Conservation (phyloP, 352 stramenopile species). For the Thraustochytrium striatum region DNA sequence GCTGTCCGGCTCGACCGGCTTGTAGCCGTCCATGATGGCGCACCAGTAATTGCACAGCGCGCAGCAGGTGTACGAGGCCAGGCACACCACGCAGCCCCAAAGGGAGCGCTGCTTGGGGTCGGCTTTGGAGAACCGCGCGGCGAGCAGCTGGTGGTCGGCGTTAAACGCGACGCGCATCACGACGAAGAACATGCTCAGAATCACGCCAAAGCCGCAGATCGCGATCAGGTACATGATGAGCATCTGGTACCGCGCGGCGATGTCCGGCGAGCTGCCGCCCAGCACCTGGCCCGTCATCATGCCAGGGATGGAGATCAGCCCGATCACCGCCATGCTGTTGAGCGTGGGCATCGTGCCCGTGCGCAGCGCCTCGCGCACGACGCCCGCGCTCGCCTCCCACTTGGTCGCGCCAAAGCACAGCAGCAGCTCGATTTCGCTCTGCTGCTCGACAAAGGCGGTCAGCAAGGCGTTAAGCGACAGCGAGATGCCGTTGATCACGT, state of each 20-base stretch:
- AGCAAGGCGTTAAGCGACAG: slow-evolving; percentile 58
- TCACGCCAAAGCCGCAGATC: slow-evolving; percentile 57
- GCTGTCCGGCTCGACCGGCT: neutral
- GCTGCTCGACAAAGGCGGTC: slow-evolving; percentile 59
- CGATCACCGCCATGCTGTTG: slow-evolving; percentile 66
- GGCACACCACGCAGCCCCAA: neutral
- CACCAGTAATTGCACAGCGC: neutral
- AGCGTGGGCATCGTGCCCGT: slow-evolving; percentile 60
- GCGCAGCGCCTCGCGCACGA: slow-evolving; percentile 58
- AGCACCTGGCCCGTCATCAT: slow-evolving; percentile 74
- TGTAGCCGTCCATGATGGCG: slow-evolving; percentile 1
- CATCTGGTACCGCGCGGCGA: slow-evolving; percentile 66
- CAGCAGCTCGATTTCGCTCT: slow-evolving; percentile 61
- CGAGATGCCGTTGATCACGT: slow-evolving; percentile 62
- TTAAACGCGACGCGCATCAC: slow-evolving; percentile 60
- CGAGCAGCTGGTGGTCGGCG: slow-evolving; percentile 56
- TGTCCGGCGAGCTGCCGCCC: slow-evolving; percentile 58
- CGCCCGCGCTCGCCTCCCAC: slow-evolving; percentile 56
- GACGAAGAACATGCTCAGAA: slow-evolving; percentile 54
- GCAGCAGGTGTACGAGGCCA: neutral
- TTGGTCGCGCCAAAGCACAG: slow-evolving; percentile 61
- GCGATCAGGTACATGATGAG: slow-evolving; percentile 68
- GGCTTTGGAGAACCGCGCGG: slow-evolving; percentile 57
- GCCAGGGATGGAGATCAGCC: slow-evolving; percentile 61
- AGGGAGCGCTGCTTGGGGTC: slow-evolving; percentile 44